Evolutionary conservation across 2,329 filamentous ascomycete genomes (phyloP).

Genomic region (Alternaria angustiovoidea): DNA sequence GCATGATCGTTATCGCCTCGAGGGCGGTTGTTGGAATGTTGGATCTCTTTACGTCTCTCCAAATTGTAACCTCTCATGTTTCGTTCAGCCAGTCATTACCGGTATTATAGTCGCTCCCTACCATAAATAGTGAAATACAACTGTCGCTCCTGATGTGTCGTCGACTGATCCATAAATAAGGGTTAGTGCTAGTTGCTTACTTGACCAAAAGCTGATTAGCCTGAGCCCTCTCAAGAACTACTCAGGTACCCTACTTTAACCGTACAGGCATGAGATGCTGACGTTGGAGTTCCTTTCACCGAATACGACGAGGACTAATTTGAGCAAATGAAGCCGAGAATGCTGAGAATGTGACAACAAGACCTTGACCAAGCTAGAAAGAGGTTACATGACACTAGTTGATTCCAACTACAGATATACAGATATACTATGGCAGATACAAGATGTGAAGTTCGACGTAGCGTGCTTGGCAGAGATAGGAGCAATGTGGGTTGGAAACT

Average conservation of each 20-base stretch:
- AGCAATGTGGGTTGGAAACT: not conserved
- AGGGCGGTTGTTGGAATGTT: not conserved
- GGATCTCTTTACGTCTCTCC: not conserved
- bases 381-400: not conserved
- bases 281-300: not conserved
- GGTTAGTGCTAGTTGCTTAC: not conserved
- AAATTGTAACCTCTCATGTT: not conserved
- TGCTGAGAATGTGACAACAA: not conserved
- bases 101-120: not conserved
- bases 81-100: not conserved
- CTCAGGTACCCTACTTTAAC: not conserved
- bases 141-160: not conserved
- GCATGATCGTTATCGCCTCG: not conserved
- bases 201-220: not conserved
- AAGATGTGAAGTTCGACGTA: not conserved
- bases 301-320: not conserved
- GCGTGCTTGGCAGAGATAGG: not conserved
- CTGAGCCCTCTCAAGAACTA: not conserved
- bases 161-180: not conserved
- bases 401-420: rapidly evolving
- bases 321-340: not conserved
- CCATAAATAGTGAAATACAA: not conserved
- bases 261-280: not conserved
- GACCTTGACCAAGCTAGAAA: not conserved
- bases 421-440: not conserved